Evolutionary conservation across 2,329 filamentous ascomycete species (phyloP).

Genomic region (Aspergillus brunneoviolaceus): DNA sequence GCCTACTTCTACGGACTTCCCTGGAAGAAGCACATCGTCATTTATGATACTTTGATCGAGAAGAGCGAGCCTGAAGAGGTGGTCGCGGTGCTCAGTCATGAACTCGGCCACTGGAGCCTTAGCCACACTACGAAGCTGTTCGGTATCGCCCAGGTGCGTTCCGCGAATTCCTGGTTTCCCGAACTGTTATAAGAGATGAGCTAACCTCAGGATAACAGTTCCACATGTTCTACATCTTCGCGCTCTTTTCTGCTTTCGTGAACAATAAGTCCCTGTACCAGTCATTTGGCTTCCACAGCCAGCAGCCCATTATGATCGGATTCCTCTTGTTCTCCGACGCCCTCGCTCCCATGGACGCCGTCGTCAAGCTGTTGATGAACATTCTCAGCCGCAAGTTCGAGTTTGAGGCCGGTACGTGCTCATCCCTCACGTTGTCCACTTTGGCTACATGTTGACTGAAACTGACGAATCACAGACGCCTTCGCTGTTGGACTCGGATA

Average conservation of each 20-base stretch:
- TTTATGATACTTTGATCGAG: constrained; percentile 96
- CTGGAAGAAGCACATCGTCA: constrained; percentile 99
- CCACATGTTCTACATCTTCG: constrained; percentile 95
- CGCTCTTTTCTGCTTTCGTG: constrained; percentile 95
- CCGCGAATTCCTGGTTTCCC: too few relatives aligned
- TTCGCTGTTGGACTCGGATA: constrained; percentile 87
- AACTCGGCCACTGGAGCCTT: constrained; percentile 95
- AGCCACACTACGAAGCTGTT: constrained; percentile 93
- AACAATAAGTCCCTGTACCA: constrained; percentile 89
- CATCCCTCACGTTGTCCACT: not conserved
- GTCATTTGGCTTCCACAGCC: constrained; percentile 80
- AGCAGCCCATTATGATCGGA: constrained; percentile 90
- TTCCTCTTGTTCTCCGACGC: constrained; percentile 98
- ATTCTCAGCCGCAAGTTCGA: constrained; percentile 91
- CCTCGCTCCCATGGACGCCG: constrained; percentile 88
- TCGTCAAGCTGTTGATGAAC: constrained; percentile 95
- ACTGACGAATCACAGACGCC: constrained; percentile 55
- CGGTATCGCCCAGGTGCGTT: constrained; percentile 72
- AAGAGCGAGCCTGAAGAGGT: constrained; percentile 92
- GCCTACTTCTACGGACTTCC: constrained; percentile 96
- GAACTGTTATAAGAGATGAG: not conserved
- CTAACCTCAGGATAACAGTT: constrained; percentile 52
- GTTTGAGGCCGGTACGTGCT: constrained; percentile 75
- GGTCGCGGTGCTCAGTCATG: constrained; percentile 89
- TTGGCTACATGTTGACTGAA: constrained; percentile 14